Base-by-base conservation (phyloP, 257 asterid genomes). In the Lycium barbarum region DNA sequence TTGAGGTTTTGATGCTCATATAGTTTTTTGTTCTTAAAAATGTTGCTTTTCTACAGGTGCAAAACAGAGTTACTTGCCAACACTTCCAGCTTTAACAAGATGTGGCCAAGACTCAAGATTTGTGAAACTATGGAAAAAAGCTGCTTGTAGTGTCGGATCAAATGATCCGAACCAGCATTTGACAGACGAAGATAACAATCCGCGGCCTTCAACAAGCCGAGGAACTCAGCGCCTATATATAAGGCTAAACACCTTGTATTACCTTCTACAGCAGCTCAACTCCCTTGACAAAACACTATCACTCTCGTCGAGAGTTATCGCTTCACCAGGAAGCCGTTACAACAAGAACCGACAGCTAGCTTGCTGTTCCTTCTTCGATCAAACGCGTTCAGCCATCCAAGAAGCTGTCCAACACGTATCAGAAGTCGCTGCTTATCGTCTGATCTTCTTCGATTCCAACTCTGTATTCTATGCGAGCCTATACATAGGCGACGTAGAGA, bases 161-260 rank as follows among this genome's bases (percentile, higher is more conserved):
- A 93, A 92, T 0, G 90, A 91, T 73, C 89, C 91, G 4, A 55
- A 83, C 82, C 93, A 89, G 13, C 81, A 40, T 22, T 45, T 76
- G 45, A 0, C 62, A 33, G 87, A 86, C 0, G 95, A 93, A 79
- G 95, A 90, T 14, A 88, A 91, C 53, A 88, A 91, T 54, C 95
- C 98, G 1, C 98, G 96, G 17, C 97, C 97, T 13, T 92, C 98
- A 2, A 93, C 98, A 1, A 96, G 99, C 68, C 98, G 98, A 1
- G 99, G 99, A 33, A 96, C 99, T 0, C 99, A 96, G 66, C 99
- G 99, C 53, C 93, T 95, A 40, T 96, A 96, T 89, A 95, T 95
- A 47, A 98, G 98, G 10, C 96, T 96, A 71, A 95, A 96, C 93
- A 95, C 99, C 87, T 87, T 95, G 7, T 94, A 96, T 58, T 94